Conservation (phyloP, 1,284 basidiomycete species). For the Malassezia psittaci region DNA sequence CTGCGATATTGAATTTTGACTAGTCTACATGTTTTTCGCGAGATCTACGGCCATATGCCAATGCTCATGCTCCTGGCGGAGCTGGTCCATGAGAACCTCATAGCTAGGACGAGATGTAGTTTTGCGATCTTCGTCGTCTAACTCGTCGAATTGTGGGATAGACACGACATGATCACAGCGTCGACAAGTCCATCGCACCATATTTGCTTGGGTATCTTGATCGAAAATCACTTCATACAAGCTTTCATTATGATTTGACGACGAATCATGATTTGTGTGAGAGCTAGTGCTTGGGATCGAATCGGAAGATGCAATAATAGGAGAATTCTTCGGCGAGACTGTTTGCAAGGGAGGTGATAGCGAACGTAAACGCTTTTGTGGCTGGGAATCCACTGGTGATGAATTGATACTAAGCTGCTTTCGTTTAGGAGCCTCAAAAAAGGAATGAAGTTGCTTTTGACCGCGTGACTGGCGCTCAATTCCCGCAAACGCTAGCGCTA, state of each 20-base stretch:
- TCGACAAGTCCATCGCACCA: conserved; percentile 7
- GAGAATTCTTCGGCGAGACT: background rate
- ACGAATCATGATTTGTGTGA: background rate
- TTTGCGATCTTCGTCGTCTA: background rate
- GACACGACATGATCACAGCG: background rate
- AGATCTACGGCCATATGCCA: conserved; percentile 17
- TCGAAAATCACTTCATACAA: background rate
- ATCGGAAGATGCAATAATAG: background rate
- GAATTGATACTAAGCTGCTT: background rate
- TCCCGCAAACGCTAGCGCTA: conserved; percentile 11
- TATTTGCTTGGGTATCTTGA: conserved; percentile 8
- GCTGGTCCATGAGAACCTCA: background rate
- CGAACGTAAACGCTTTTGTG: too few species aligned
- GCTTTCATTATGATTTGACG: background rate
- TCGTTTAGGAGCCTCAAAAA: conserved; percentile 1
- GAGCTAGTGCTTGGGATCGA: background rate
- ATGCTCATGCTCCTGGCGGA: conserved; percentile 11
- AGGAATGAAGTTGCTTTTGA: conserved; percentile 8
- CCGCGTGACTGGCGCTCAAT: conserved; percentile 7
- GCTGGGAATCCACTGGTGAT: too few species aligned
- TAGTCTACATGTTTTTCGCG: background rate
- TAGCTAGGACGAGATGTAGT: background rate
- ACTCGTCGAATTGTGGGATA: conserved; percentile 16
- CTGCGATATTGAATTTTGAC: too few species aligned
- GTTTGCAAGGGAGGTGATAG: too few species aligned